These are phyloP conservation scores for Monosporozyma unispora DNA, from an alignment of 805 yeast species.

Conservation along the genomic window DNA sequence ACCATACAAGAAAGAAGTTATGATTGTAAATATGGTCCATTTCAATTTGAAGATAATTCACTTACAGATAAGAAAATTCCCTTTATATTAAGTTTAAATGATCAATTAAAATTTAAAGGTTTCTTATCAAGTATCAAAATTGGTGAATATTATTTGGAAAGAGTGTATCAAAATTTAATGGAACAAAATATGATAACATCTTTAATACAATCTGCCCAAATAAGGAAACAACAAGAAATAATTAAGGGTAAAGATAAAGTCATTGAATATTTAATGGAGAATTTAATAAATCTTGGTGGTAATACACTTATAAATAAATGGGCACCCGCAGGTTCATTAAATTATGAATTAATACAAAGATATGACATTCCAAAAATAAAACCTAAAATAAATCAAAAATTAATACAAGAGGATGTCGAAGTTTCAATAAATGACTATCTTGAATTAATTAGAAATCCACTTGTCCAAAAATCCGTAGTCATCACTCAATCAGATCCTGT, in stretches of 20 bases:
- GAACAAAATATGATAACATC: neutral
- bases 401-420: neutral
- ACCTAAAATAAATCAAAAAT: neutral
- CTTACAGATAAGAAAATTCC: neutral
- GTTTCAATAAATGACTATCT: neutral
- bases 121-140: neutral
- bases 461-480: too few species aligned
- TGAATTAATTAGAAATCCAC: neutral
- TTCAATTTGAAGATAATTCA: neutral
- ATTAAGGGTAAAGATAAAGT: constrained; percentile 27
- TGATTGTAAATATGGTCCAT: neutral
- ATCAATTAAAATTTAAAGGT: neutral
- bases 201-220: constrained; percentile 5
- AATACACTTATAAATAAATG: constrained; percentile 20
- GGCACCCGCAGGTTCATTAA: constrained; percentile 29
- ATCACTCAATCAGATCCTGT: too few species aligned
- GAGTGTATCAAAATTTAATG: neutral
- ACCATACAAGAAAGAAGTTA: neutral
- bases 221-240: constrained; percentile 7
- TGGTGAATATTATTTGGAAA: neutral
- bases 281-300: constrained; percentile 20
- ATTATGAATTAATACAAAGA: constrained; percentile 12
- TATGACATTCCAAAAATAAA: neutral
- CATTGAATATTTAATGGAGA: constrained; percentile 24
- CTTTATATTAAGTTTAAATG: neutral